Evolutionary conservation across 2,329 filamentous ascomycete genomes (phyloP), one percentile per base, ranked within the genome.

Genomic region (Acephala macrosclerotiorum): DNA sequence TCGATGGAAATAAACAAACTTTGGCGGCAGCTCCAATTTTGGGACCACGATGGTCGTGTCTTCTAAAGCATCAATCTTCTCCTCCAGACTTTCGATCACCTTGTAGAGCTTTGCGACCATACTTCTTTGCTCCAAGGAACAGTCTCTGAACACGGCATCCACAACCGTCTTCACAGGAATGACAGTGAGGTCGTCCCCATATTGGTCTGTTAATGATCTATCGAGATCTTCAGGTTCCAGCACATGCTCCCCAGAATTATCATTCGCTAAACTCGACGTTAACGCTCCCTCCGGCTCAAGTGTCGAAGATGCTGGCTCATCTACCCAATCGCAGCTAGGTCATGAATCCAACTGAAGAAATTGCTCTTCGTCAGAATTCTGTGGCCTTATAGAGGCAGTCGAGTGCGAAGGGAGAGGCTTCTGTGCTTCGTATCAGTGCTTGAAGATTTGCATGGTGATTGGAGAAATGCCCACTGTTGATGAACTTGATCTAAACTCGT

Each of bases 1-100:
- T 18, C 42, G 22, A 22, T 60, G 25, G 33, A 60, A 45, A 33
- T 35, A n/a, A 33, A 33, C n/a, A n/a, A 60, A 8, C 40, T 38
- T 47, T 1, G 58, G 58, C 26, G 22, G 40, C 20, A 49, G 8
- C 18, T 18, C 26, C 7, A 16, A 25, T 14, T 56, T 33, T 9
- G 14, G 53, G 6, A 1, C 16, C 20, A 14, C 18, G 36, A 12
- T 16, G 12, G 40, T 6, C 4, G 11, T n/a, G 11, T 12, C 3
- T 47, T n/a, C n/a, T n/a, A n/a, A n/a, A n/a, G n/a, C n/a, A n/a
- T n/a, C n/a, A n/a, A n/a, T 49, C 45, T 14, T 49, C 45, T n/a
- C 11, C n/a, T 7, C 25, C 9, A 49, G 45, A 49, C 25, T 16
- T n/a, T n/a, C n/a, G n/a, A n/a, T n/a, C n/a, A n/a, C n/a, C n/a